A percentile compares a stretch with the other conserved stretches of the same genome.
These are phyloP conservation scores for Fusarium clavum DNA, from an alignment of 2,329 filamentous ascomycete genomes.

Conservation along the genomic window DNA sequence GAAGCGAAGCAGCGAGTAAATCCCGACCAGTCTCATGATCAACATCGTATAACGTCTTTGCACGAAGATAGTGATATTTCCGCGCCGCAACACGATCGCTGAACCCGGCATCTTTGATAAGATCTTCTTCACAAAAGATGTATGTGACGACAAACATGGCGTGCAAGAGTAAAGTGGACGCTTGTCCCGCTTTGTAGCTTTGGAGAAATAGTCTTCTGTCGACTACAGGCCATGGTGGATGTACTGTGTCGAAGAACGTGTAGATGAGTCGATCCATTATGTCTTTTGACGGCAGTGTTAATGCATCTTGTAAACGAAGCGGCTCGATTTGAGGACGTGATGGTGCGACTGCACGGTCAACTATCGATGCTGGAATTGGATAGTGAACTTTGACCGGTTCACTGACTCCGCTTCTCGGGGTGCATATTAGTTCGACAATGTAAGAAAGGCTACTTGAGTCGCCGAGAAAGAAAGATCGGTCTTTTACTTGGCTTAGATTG, in stretches of 20 bases:
- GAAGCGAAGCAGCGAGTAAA: constrained; percentile 9
- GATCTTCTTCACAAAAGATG: constrained; percentile 21
- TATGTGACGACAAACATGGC: constrained; percentile 22
- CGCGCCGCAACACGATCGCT: constrained; percentile 24
- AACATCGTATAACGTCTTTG: constrained; percentile 30
- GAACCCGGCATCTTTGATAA: constrained; percentile 26
- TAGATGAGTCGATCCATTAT: constrained; percentile 27
- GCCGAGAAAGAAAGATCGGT: constrained; percentile 20
- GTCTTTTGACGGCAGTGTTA: constrained; percentile 2
- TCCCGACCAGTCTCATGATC: constrained; percentile 29
- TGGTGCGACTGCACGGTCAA: constrained; percentile 14
- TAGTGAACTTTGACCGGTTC: constrained; percentile 40
- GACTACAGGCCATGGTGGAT: constrained; percentile 28
- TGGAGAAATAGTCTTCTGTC: constrained; percentile 7
- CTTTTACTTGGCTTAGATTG: not conserved
- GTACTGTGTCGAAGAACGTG: constrained; percentile 16
- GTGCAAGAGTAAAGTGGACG: constrained; percentile 17
- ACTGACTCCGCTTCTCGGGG: constrained; percentile 22
- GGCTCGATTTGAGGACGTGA: constrained; percentile 9
- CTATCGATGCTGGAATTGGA: constrained; percentile 35
- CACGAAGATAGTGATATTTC: constrained; percentile 32
- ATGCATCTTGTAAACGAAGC: constrained; percentile 16
- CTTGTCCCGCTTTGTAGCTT: constrained; percentile 1
- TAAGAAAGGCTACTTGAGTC: constrained; percentile 36
- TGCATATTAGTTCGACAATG: constrained; percentile 38